Percentiles rank a stretch among this genome's conserved stretches.
These are phyloP conservation scores for Fusarium penzigii DNA, from an alignment of 2,329 filamentous ascomycete species.

Conservation along the genomic window DNA sequence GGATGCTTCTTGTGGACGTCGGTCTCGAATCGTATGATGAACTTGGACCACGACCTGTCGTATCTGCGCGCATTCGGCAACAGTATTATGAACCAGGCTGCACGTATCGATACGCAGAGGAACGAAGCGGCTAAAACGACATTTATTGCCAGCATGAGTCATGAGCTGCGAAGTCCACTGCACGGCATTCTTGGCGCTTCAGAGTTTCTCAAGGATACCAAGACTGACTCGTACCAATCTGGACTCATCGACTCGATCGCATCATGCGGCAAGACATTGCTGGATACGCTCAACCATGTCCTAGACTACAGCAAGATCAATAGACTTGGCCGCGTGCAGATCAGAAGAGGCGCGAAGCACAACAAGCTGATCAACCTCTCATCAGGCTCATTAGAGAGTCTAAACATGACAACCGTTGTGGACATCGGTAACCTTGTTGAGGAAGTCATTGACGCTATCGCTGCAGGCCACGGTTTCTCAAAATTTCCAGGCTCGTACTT, in stretches of 20 bases:
- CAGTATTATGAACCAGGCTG: slow-evolving; percentile 52
- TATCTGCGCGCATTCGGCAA: slow-evolving; percentile 35
- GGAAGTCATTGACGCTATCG: slow-evolving; percentile 42
- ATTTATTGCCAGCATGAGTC: slow-evolving; percentile 61
- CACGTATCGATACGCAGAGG: slow-evolving; percentile 53
- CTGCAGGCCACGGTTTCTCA: slow-evolving; percentile 41
- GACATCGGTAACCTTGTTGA: slow-evolving; percentile 37
- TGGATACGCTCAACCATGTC: slow-evolving; percentile 52
- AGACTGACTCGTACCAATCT: slow-evolving; percentile 38
- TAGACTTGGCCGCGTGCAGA: slow-evolving; percentile 31
- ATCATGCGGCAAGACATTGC: slow-evolving; percentile 48
- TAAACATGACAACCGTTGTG: slow-evolving; percentile 34
- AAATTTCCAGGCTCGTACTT: slow-evolving; percentile 8
- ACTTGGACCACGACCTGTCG: slow-evolving; percentile 37
- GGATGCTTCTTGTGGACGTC: slow-evolving; percentile 40
- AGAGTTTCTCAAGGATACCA: slow-evolving; percentile 50
- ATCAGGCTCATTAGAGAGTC: slow-evolving; percentile 33
- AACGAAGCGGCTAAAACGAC: slow-evolving; percentile 56
- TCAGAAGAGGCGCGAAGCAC: slow-evolving; percentile 19
- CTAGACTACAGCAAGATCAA: slow-evolving; percentile 46
- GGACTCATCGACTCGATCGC: slow-evolving; percentile 48
- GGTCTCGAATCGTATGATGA: slow-evolving; percentile 36
- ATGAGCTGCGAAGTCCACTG: slow-evolving; percentile 57
- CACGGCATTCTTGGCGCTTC: slow-evolving; percentile 58
- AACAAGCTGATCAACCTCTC: slow-evolving; percentile 22